Conservation (phyloP, 2,329 filamentous ascomycete genomes). For the Stenocarpella maydis region DNA sequence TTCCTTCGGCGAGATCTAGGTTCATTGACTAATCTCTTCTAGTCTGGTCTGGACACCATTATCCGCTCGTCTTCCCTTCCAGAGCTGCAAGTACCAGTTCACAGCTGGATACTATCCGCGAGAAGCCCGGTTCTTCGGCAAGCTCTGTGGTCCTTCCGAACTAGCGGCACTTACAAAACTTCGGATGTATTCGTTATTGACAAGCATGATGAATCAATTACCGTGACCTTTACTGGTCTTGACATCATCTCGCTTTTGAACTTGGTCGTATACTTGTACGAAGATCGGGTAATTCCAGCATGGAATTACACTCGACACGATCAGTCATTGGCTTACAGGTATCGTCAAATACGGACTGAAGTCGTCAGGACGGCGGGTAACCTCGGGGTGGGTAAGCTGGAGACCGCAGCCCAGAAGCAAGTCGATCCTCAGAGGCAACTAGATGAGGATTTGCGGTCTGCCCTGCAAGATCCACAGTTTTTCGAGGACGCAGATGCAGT, state of each 20-base stretch:
- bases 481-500: slow-evolving; percentile 83
- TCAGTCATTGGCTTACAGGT: slow-evolving; percentile 72
- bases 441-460: slow-evolving; percentile 73
- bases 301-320: slow-evolving; percentile 82
- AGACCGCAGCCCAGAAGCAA: slow-evolving; percentile 81
- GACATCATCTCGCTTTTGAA: slow-evolving; percentile 85
- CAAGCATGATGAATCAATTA: slow-evolving; percentile 56
- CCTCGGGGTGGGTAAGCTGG: slow-evolving; percentile 75
- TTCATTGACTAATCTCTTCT: neutral
- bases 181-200: slow-evolving; percentile 69
- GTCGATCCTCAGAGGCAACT: slow-evolving; percentile 69
- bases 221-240: slow-evolving; percentile 72
- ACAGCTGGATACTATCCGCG: slow-evolving; percentile 80
- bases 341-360: slow-evolving; percentile 81
- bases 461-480: slow-evolving; percentile 73
- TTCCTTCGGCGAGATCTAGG: too few species aligned
- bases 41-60: slow-evolving; percentile 50
- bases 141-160: slow-evolving; percentile 66
- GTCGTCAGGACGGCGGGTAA: slow-evolving; percentile 84
- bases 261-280: slow-evolving; percentile 81
- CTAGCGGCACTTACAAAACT: slow-evolving; percentile 61
- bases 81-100: slow-evolving; percentile 77
- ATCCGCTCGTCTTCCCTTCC: slow-evolving; percentile 69
- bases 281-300: slow-evolving; percentile 80
- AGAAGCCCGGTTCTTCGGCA: slow-evolving; percentile 75